A percentile compares a stretch with the other conserved stretches of the same genome.
Evolutionary conservation across 148 eudicot genomes (phyloP).

Genomic region (Diospyros lotus): DNA sequence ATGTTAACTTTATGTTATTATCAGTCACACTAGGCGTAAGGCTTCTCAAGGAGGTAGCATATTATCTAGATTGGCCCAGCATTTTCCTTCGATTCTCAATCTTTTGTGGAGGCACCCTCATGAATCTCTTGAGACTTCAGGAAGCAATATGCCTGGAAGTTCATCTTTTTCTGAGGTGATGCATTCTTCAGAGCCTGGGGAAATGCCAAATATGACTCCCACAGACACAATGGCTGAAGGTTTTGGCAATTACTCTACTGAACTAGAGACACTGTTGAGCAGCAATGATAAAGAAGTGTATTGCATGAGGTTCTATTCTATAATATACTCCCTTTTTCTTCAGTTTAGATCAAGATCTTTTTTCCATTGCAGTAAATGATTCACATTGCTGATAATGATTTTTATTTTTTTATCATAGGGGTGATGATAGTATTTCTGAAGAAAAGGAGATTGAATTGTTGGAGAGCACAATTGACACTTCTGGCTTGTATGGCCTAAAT

Average conservation of each 20-base stretch:
- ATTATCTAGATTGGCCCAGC: slow-evolving; percentile 64
- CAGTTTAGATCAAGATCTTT: background rate
- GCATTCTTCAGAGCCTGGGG: slow-evolving; percentile 25
- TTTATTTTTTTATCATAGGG: slow-evolving; percentile 20
- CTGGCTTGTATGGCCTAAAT: slow-evolving; percentile 23
- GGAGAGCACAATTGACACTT: slow-evolving; percentile 24
- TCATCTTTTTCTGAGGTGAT: slow-evolving; percentile 23
- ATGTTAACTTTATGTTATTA: slow-evolving; percentile 4
- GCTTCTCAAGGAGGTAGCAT: slow-evolving; percentile 48
- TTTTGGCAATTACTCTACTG: slow-evolving; percentile 27
- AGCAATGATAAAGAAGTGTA: slow-evolving; percentile 23
- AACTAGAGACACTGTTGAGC: slow-evolving; percentile 31
- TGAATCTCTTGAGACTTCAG: slow-evolving; percentile 23
- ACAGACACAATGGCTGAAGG: slow-evolving; percentile 26
- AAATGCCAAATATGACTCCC: slow-evolving; percentile 24
- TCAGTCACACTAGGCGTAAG: slow-evolving; percentile 41
- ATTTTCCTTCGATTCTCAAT: slow-evolving; percentile 62
- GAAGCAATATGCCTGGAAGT: slow-evolving; percentile 24
- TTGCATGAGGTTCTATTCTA: slow-evolving; percentile 30
- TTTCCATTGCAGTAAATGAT: slow-evolving; percentile 1
- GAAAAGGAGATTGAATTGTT: slow-evolving; percentile 23
- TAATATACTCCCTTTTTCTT: slow-evolving; percentile 15
- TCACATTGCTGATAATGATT: background rate
- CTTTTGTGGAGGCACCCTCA: slow-evolving; percentile 40
- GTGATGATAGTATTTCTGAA: slow-evolving; percentile 27